phyloP scores from a whole-genome alignment of 768 basidiomycete species.

The Postia placenta region DNA sequence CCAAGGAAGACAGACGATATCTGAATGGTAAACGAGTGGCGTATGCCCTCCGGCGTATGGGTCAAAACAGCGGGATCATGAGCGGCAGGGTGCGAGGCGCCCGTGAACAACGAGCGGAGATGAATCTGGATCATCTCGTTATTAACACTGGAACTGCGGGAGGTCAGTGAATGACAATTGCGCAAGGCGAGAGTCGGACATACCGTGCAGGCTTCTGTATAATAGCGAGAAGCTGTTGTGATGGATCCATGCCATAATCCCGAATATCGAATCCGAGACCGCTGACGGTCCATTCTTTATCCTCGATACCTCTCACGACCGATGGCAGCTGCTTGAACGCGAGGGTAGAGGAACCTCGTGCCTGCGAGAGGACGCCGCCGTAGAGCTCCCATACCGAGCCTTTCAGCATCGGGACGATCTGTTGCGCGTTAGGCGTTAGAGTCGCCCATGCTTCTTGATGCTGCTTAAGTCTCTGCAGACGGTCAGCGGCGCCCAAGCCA shows the following conservation, averaged over 20 bases:
- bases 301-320: constrained; percentile 37
- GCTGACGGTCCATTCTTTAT: constrained; percentile 37
- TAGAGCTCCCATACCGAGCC: constrained; percentile 53
- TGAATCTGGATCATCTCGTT: constrained; percentile 22
- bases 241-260: constrained; percentile 63
- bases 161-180: background rate
- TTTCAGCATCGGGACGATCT: constrained; percentile 30
- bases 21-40: constrained; percentile 43
- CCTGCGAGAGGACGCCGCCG: constrained; percentile 50
- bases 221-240: constrained; percentile 56
- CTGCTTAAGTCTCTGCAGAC: constrained; percentile 31
- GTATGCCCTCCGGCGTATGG: constrained; percentile 1
- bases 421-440: constrained; percentile 8
- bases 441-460: constrained; percentile 18
- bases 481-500: constrained; percentile 23
- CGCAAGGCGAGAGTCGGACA: no score
- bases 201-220: constrained; percentile 28
- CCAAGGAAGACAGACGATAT: constrained; percentile 47
- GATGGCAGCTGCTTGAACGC: constrained; percentile 47
- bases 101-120: constrained; percentile 39
- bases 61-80: constrained; percentile 26
- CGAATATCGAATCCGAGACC: constrained; percentile 30
- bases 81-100: constrained; percentile 40
- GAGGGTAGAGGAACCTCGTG: constrained; percentile 24
- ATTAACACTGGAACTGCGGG: background rate